Base-by-base conservation (phyloP, 352 stramenopile genomes). In the Thalassiosira mediterranea region DNA sequence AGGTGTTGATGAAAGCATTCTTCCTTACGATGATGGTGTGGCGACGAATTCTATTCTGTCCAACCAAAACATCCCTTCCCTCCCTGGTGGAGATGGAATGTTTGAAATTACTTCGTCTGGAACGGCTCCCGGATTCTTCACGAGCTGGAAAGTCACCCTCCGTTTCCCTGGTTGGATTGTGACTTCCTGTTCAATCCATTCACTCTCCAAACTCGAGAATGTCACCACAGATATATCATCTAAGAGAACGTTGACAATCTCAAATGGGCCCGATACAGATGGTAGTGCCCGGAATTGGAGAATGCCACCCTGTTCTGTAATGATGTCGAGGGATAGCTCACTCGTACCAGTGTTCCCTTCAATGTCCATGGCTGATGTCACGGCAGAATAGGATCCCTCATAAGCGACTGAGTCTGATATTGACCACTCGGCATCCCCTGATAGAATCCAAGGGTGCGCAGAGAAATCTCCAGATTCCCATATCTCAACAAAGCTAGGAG, bases 271-370 rank as follows among this genome's bases (percentile, higher is more conserved):
- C 44, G 26, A 32, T 19, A 83, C 48, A 32, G 57, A 67, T 25
- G 66, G 44, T 15, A 74, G 44, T 2, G 73, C 34, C 34, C 51
- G 23, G 47, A 72, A 74, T 1, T 19, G 28, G 10, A 83, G 19
- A 15, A 15, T 54, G 7, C 73, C 73, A 57, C 73, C 73, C 37
- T 64, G 28, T 42, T 83, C 73, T 7, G 73, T 83, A 11, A 83
- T 77, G 17, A 83, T 77, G 34, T 75, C 73, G 32, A 83, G 76
- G 60, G 52, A 77, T 15, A 83, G 64, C 46, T 66, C 58, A 31
- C 52, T 42, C 2, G 13, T 29, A 17, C 73, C 73, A 40, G 66
- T 56, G 11, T 17, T n/a, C 15, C 15, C 37, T 48, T 53, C 23
- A 31, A 83, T 83, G 34, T 69, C 61, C 42, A 37, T 21, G 1